A percentile compares a stretch with the other conserved stretches of the same genome.
phyloP scores from a whole-genome alignment of 73 alveolate species.

The Symbiodinium natans region DNA sequence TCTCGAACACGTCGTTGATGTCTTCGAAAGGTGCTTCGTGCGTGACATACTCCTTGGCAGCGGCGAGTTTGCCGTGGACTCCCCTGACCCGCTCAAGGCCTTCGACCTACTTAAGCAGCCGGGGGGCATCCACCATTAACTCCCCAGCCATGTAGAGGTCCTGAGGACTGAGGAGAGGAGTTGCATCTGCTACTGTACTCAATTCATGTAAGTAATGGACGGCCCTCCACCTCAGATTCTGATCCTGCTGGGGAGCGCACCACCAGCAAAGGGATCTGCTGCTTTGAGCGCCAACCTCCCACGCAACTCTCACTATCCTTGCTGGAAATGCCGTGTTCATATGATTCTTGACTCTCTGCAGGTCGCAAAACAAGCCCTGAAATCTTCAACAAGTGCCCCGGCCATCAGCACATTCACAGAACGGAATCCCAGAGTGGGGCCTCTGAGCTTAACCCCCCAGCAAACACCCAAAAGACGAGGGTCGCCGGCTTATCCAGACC shows the following conservation, averaged over 20 bases:
- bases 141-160: conserved; percentile 92
- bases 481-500: no score
- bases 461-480: no score
- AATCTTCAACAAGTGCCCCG: no score
- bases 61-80: not conserved
- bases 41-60: conserved; percentile 51
- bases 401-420: no score
- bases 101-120: not conserved
- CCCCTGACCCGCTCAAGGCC: no score
- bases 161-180: not conserved
- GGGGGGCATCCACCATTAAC: conserved; percentile 61
- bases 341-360: no score
- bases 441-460: no score
- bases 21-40: conserved; percentile 40
- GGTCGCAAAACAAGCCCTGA: no score
- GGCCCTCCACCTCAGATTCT: not conserved
- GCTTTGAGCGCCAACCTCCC: conserved; percentile 51
- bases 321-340: no score
- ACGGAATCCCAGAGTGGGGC: no score
- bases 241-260: conserved; percentile 32
- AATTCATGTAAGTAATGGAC: not conserved
- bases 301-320: no score
- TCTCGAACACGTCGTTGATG: conserved; percentile 32
- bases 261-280: conserved; percentile 87
- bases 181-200: not conserved